Evolutionary conservation across 805 yeast genomes (phyloP), one percentile per base, ranked within the genome.

Genomic region (Teunomyces panamensis): DNA sequence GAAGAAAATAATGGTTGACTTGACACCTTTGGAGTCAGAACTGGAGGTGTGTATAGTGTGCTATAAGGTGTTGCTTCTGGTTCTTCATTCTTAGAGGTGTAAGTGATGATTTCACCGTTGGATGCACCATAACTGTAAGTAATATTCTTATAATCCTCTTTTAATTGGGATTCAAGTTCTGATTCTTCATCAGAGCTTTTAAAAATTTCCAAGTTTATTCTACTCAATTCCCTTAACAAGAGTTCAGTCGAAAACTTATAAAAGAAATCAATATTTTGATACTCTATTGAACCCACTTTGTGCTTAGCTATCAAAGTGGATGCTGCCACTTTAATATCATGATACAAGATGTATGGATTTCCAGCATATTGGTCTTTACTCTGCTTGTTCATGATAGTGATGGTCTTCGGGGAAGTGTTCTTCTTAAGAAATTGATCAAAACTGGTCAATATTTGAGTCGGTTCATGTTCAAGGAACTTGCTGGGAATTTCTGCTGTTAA

Each of bases 1-100:
- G 96, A 85, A 5, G 96, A 78, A 61, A 94, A 92, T 43, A 94
- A 71, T 10, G 97, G 96, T 27, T 80, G 75, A 35, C 84, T 89
- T 36, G 79, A 78, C 14, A 79, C 78, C 3, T 86, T 81, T 8
- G 79, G 67, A 11, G 52, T 53, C 24, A 55, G 60, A 24, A 56
- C 54, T 20, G 52, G 60, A 28, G 56, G 46, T 49, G 46, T 36
- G 75, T 49, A 51, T 55, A 59, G 29, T 46, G 42, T 39, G 55
- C 57, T 24, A 32, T 49, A 47, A 24, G 58, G 53, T 26, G 57
- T 35, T 3, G 66, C 57, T 8, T 55, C 55, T 1, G 62, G 64
- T 42, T 69, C 73, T 33, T 65, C 67, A 20, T 64, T 56, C 48
- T 68, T 68, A 43, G 67, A 58, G 26, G 64, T 52, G 54, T 57